Base-by-base conservation (phyloP, 2,329 filamentous ascomycete species). In the Herpotrichia juniperi region DNA sequence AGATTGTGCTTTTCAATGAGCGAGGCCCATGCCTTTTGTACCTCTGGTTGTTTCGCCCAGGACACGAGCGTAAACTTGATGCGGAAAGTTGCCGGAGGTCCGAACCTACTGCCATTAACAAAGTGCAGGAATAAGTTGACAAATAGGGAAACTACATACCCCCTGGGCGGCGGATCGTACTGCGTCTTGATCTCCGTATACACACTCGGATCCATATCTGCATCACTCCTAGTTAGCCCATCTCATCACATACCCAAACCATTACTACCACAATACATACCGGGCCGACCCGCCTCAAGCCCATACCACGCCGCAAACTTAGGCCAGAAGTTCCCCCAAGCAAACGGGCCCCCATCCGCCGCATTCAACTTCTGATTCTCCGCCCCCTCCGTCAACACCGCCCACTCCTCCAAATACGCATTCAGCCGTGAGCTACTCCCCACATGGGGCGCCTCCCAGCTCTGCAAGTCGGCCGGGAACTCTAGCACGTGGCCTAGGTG, bases 341-440 rank as follows among this genome's bases (percentile, higher is more conserved):
- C 78, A 17, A 82, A 76, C 0, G 71, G 66, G 12, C 68, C 73
- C 4, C 74, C 76, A 45, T 84, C 80, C 26, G 66, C 65, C 0
- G 76, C 75, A 52, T 83, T 83, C 66, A 83, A 82, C 14, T 72
- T 76, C 59, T 83, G 64, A 52, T 81, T 74, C 46, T 59, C 64
- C 8, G 76, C 73, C 4, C 63, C 63, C 0, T 73, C 70, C 1
- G 70, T 75, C 17, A 83, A 61, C 0, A 77, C 78, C 0, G 76
- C 76, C 79, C 79, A 84, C 61, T 77, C 79, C 76, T 83, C 67
- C 22, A 83, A 71, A 51, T 80, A 79, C 0, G 73, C 77, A 32
- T 80, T 83, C 56, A 83, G 61, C 61, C 72, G 71, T 4, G 78
- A 79, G 2, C 71, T 76, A 35, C 73, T 78, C 53, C 79, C 72